Evolutionary conservation across 257 asterid species (phyloP).

Genomic region (Solanum rostratum): DNA sequence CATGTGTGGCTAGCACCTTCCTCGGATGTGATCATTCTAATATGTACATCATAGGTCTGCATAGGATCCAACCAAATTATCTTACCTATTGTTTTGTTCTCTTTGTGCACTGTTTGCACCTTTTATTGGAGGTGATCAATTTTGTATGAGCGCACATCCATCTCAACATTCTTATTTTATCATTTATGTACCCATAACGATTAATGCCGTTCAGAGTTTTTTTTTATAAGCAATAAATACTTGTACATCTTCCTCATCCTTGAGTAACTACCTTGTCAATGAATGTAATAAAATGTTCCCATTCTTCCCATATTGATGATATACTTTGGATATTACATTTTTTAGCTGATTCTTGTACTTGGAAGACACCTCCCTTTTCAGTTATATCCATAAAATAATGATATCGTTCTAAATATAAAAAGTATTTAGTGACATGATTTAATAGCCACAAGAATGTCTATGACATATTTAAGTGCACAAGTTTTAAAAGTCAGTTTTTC

Average conservation of each 20-base stretch:
- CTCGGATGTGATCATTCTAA: background rate
- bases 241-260: background rate
- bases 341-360: too few species aligned
- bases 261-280: background rate
- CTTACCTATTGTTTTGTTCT: background rate
- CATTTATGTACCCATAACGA: background rate
- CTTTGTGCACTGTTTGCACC: background rate
- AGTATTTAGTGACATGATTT: background rate
- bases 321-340: too few species aligned
- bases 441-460: background rate
- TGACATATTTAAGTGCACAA: background rate
- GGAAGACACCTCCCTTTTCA: too few species aligned
- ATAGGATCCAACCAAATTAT: background rate
- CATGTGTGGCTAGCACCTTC: background rate
- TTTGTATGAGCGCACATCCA: background rate
- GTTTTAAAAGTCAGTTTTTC: background rate
- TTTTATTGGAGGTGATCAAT: background rate
- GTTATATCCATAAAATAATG: too few species aligned
- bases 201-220: background rate
- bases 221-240: background rate
- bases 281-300: too few species aligned
- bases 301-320: too few species aligned
- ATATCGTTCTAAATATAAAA: background rate
- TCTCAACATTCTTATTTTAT: background rate
- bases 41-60: background rate